phyloP scores from a whole-genome alignment of 495 filamentous ascomycete genomes.

The Jackrogersella multiformis region DNA sequence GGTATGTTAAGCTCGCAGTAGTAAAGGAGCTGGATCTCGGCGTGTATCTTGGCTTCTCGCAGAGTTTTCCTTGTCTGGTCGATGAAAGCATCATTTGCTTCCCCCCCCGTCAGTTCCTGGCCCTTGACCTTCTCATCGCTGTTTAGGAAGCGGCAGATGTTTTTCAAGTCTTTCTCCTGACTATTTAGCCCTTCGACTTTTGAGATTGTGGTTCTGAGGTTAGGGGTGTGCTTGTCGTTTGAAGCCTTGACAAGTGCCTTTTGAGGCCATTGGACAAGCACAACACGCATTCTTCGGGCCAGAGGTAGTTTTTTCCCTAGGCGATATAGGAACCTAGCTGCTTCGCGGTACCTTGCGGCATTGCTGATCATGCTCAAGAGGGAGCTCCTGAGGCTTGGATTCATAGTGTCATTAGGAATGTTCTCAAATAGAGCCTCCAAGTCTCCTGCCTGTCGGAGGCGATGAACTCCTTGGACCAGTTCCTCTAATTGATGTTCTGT shows the following conservation, averaged over 20 bases:
- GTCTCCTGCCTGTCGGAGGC: constrained; percentile 14
- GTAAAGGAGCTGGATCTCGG: constrained; percentile 60
- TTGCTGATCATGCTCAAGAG: constrained; percentile 47
- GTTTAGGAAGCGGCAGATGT: constrained; percentile 16
- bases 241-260: constrained; percentile 36
- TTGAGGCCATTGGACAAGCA: constrained; percentile 36
- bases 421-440: constrained; percentile 4
- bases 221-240: constrained; percentile 6
- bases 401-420: constrained; percentile 18
- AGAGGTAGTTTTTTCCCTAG: constrained; percentile 43
- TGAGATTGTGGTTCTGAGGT: constrained; percentile 28
- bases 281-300: constrained; percentile 39
- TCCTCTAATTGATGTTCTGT: constrained; percentile 3
- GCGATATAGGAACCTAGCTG: constrained; percentile 44
- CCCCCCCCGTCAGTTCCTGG: neutral
- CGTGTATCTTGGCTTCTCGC: constrained; percentile 54
- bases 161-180: constrained; percentile 1
- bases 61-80: constrained; percentile 34
- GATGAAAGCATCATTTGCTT: constrained; percentile 28
- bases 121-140: neutral
- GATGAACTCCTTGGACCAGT: constrained; percentile 27
- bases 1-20: constrained; percentile 49
- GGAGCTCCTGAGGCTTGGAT: constrained; percentile 10
- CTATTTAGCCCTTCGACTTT: constrained; percentile 17
- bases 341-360: constrained; percentile 50